A percentile compares a stretch with the other conserved stretches of the same genome.
Conservation (phyloP, 768 basidiomycete species). For the Macrolepiota dolichaula region DNA sequence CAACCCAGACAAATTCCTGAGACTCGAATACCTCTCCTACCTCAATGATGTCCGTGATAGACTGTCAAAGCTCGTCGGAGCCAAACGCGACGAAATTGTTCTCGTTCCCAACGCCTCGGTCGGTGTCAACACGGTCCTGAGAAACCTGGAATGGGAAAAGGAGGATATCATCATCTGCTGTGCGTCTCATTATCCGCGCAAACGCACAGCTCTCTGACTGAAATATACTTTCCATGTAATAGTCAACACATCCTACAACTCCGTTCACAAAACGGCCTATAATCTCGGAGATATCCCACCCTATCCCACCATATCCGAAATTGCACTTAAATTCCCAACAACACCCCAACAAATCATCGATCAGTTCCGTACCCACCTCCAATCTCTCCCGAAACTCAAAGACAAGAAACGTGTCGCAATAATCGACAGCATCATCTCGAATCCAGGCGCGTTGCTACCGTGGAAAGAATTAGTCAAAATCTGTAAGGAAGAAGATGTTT, state of each 20-base stretch:
- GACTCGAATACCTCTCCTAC: constrained; percentile 29
- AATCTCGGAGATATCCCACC: constrained; percentile 55
- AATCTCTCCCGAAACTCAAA: constrained; percentile 28
- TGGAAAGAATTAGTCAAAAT: constrained; percentile 69
- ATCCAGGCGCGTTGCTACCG: constrained; percentile 61
- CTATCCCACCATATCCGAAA: constrained; percentile 45
- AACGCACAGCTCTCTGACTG: constrained; percentile 14
- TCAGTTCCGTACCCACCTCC: constrained; percentile 36
- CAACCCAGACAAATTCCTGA: constrained; percentile 56
- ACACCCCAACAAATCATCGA: constrained; percentile 54
- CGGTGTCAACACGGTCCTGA: constrained; percentile 63
- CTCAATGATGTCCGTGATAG: constrained; percentile 38
- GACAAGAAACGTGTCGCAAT: constrained; percentile 53
- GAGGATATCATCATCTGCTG: constrained; percentile 66
- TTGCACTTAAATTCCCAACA: constrained; percentile 53
- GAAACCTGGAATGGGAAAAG: constrained; percentile 64
- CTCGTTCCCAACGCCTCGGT: constrained; percentile 60
- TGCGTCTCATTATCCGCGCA: constrained; percentile 26
- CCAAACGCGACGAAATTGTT: constrained; percentile 53
- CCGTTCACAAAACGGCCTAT: constrained; percentile 48
- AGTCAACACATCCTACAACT: constrained; percentile 47
- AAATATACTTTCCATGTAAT: not conserved
- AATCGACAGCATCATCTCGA: constrained; percentile 59
- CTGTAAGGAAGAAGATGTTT: constrained; percentile 60
- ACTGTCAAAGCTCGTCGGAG: constrained; percentile 50